Conservation (phyloP, 1,284 basidiomycete species). For the Clitocybe nebularis region DNA sequence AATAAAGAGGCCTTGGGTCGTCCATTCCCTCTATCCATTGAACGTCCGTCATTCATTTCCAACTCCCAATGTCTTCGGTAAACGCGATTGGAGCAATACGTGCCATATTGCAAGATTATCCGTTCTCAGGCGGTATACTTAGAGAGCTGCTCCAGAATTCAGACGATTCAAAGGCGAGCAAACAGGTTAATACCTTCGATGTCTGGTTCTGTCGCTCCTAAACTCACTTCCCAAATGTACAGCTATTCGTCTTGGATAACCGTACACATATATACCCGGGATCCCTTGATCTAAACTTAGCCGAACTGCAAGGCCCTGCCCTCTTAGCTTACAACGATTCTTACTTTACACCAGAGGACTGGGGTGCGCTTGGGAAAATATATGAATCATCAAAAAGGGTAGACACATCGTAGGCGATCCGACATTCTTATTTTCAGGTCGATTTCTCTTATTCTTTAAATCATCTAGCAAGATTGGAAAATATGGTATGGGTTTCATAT, state of each 20-base stretch:
- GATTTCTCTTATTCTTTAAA: background rate
- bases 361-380: background rate
- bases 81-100: too few species aligned
- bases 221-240: too few species aligned
- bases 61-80: too few species aligned
- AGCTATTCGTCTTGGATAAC: background rate
- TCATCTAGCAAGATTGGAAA: conserved; percentile 47
- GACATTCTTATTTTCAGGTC: background rate
- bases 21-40: too few species aligned
- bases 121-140: conserved; percentile 38
- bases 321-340: conserved; percentile 1
- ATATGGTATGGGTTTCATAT: conserved; percentile 48
- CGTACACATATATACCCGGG: background rate
- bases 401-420: background rate
- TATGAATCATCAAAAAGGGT: conserved; percentile 1
- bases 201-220: too few species aligned
- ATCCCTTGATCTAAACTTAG: background rate
- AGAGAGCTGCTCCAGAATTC: conserved; percentile 46
- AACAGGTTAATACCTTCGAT: too few species aligned
- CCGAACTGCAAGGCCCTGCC: background rate
- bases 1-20: too few species aligned
- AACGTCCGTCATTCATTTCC: too few species aligned
- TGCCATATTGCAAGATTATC: conserved; percentile 38
- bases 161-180: conserved; percentile 38
- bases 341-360: background rate